A percentile compares a stretch with the other conserved stretches of the same genome.
Conservation (phyloP, 2,329 filamentous ascomycete genomes). For the Hypoxylon sp. region DNA sequence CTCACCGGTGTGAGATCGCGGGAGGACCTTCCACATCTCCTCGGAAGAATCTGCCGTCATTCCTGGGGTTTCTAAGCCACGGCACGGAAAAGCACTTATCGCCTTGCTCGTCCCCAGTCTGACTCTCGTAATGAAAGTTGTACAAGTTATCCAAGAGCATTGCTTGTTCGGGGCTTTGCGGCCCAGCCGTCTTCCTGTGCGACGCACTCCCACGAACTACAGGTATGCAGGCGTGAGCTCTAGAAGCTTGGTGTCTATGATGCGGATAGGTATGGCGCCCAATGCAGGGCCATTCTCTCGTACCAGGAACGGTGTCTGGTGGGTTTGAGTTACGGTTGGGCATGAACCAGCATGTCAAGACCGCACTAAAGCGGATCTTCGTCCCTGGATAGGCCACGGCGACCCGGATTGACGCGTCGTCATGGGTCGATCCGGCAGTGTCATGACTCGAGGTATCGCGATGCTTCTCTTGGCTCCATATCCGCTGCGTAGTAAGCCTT, state of each 20-base stretch:
- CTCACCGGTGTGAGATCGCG: constrained; percentile 42
- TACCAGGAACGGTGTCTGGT: constrained; percentile 11
- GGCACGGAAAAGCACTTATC: constrained; percentile 12
- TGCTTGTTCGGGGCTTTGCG: background rate
- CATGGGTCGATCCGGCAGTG: constrained; percentile 16
- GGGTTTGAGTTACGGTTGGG: constrained; percentile 18
- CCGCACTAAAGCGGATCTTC: constrained; percentile 31
- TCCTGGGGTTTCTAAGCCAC: constrained; percentile 27
- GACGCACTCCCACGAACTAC: constrained; percentile 1
- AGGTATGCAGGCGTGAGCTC: constrained; percentile 19
- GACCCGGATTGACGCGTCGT: constrained; percentile 19
- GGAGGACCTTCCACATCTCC: constrained; percentile 29
- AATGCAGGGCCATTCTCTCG: constrained; percentile 10
- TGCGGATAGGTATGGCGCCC: constrained; percentile 3
- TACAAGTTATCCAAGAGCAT: constrained; percentile 18
- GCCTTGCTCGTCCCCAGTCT: constrained; percentile 6
- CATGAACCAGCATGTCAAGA: constrained; percentile 27
- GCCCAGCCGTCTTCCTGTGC: constrained; percentile 1
- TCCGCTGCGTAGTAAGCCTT: constrained; percentile 30
- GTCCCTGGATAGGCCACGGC: constrained; percentile 8
- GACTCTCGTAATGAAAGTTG: constrained; percentile 9
- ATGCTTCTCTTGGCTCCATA: constrained; percentile 8
- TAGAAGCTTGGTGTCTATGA: constrained; percentile 2
- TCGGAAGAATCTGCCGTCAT: constrained; percentile 43
- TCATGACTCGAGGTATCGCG: constrained; percentile 14